phyloP scores from a whole-genome alignment of 257 asterid genomes.

The Petrea volubilis region DNA sequence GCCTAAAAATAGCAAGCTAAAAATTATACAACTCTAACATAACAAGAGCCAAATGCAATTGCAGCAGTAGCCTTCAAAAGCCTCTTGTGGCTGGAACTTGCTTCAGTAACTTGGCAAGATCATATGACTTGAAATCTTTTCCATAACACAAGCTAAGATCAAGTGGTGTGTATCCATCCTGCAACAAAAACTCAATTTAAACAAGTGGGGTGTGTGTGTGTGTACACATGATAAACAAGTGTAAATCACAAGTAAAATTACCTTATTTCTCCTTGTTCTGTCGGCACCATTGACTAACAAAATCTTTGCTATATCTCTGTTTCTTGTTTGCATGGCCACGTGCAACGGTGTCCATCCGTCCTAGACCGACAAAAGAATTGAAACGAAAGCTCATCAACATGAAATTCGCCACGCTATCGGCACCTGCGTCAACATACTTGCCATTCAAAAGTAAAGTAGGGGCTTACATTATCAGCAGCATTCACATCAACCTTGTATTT shows the following conservation, averaged over 20 bases:
- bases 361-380: slow-evolving; percentile 30
- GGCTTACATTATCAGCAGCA: slow-evolving; percentile 75
- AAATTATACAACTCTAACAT: too few species aligned
- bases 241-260: slow-evolving; percentile 18
- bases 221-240: too few species aligned
- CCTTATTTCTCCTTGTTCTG: slow-evolving; percentile 70
- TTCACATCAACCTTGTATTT: slow-evolving; percentile 87
- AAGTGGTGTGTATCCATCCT: slow-evolving; percentile 72
- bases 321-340: slow-evolving; percentile 87
- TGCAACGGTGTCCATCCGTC: slow-evolving; percentile 97
- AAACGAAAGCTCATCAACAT: background rate
- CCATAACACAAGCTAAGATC: slow-evolving; percentile 90
- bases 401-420: background rate
- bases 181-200: slow-evolving; percentile 18
- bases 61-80: slow-evolving; percentile 15
- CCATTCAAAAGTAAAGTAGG: slow-evolving; percentile 9
- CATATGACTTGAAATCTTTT: slow-evolving; percentile 91
- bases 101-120: slow-evolving; percentile 82
- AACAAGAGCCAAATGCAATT: background rate
- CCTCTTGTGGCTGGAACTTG: slow-evolving; percentile 62
- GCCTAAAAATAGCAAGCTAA: too few species aligned
- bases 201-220: too few species aligned
- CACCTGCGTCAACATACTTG: background rate
- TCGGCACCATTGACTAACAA: slow-evolving; percentile 87
- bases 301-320: slow-evolving; percentile 71